Base-by-base conservation (phyloP, 2,329 filamentous ascomycete species). In the Pseudocercospora cruenta region DNA sequence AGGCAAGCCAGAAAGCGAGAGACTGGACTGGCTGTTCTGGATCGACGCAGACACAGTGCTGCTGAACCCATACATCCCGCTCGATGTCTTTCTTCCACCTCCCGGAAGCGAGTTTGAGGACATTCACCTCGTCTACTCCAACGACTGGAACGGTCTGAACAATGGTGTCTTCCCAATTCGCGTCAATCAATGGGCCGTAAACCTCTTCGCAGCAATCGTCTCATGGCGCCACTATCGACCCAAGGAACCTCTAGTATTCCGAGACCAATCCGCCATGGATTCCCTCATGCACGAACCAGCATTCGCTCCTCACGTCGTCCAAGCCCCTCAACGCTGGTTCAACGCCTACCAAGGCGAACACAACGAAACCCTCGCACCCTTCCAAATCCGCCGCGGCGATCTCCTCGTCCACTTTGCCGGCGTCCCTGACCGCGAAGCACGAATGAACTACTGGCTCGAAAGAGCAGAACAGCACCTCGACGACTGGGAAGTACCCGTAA, bases 321-420 rank as follows among this genome's bases (percentile, higher is more conserved):
- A 77, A 33, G 76, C 78, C 49, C 80, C 80, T 12, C 80, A 81
- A 65, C 70, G 80, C 8, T 82, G 79, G 80, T 81, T 82, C 72
- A 82, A 82, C 65, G 78, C 78, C 0, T 82, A 81, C 57, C 74
- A 79, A 57, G 78, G 76, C 19, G 78, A 79, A 57, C 75, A 78
- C 57, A 77, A 78, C 62, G 76, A 78, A 62, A 80, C 75, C 2
- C 65, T 80, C 33, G 67, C 74, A 1, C 72, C 76, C 16, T 77
- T 74, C 54, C 76, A 80, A 54, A 78, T 78, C 5, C 75, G 79
- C 12, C 73, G 78, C 39, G 80, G 80, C 2, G 80, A 82, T 61
- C 77, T 80, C 61, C 67, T 82, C 10, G 78, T 82, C n/a, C 80
- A 82, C 67, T 82, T 82, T 62, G 77, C 80, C 5, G 80, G 80